Evolutionary conservation across 306 rosid species (phyloP).

Genomic region (Gastrolobium villosum): DNA sequence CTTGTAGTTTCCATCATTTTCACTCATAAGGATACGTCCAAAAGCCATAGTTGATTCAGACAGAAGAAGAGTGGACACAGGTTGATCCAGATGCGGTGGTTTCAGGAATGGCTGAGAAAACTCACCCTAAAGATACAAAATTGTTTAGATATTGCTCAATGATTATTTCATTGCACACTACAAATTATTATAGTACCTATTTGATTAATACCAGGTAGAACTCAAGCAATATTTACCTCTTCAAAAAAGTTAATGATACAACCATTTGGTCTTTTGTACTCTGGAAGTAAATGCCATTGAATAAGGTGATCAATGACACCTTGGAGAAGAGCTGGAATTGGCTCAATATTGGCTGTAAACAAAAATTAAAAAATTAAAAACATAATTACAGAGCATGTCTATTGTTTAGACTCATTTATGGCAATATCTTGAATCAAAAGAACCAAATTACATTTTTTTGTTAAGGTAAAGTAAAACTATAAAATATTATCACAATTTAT

Average conservation of each 20-base stretch:
- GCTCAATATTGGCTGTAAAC: conserved; percentile 78
- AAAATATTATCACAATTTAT: conserved; percentile 37
- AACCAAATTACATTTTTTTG: conserved; percentile 25
- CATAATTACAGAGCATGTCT: conserved; percentile 20
- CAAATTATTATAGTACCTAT: conserved; percentile 37
- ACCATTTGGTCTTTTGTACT: conserved; percentile 96
- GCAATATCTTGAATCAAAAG: background rate
- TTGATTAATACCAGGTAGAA: conserved; percentile 43
- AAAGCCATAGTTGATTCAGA: conserved; percentile 94
- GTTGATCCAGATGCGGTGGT: conserved; percentile 99
- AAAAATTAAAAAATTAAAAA: conserved; percentile 24
- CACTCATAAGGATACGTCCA: conserved; percentile 88
- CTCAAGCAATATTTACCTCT: conserved; percentile 74
- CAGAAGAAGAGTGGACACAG: conserved; percentile 86
- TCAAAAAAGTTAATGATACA: conserved; percentile 92
- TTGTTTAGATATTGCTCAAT: conserved; percentile 14
- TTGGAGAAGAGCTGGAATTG: conserved; percentile 84
- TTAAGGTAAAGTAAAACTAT: conserved; percentile 23
- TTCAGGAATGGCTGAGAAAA: conserved; percentile 96
- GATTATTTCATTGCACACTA: conserved; percentile 40
- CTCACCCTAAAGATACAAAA: conserved; percentile 71
- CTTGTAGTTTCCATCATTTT: conserved; percentile 93
- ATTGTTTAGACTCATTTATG: conserved; percentile 8
- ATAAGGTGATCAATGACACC: conserved; percentile 89
- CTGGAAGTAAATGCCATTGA: conserved; percentile 95